Conservation (phyloP, 768 basidiomycete species). For the Lactarius evosmus region DNA sequence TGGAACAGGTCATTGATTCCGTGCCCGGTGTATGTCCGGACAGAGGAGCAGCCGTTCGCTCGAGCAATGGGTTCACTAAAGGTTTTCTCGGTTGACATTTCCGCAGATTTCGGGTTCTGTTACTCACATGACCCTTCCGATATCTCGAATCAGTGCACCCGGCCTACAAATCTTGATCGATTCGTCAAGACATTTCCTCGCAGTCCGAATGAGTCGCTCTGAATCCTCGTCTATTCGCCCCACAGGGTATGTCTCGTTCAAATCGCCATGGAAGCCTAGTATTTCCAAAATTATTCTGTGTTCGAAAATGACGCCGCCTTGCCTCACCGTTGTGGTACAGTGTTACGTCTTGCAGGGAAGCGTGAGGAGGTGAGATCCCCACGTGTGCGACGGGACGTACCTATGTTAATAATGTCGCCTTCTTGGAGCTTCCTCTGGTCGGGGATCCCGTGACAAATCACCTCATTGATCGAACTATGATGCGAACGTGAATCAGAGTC, state of each 20-base stretch:
- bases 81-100: not conserved
- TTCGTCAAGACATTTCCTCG: slow-evolving; percentile 81
- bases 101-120: slow-evolving; percentile 26
- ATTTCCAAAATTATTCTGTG: not conserved
- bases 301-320: slow-evolving; percentile 10
- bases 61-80: slow-evolving; percentile 80
- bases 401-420: slow-evolving; percentile 96
- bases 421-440: slow-evolving; percentile 79
- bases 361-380: slow-evolving; percentile 18
- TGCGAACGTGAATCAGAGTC: not conserved
- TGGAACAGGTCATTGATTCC: slow-evolving; percentile 89
- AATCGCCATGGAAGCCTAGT: slow-evolving; percentile 84
- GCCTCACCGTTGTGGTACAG: slow-evolving; percentile 70
- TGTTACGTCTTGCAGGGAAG: slow-evolving; percentile 57
- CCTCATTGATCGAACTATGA: slow-evolving; percentile 84
- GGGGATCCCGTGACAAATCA: slow-evolving; percentile 96
- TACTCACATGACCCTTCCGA: slow-evolving; percentile 81
- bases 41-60: slow-evolving; percentile 81
- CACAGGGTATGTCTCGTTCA: slow-evolving; percentile 92
- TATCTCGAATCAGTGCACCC: slow-evolving; percentile 82
- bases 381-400: slow-evolving; percentile 39
- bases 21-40: slow-evolving; percentile 89
- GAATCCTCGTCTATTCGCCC: slow-evolving; percentile 83
- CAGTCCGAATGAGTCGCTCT: slow-evolving; percentile 73
- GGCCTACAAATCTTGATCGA: slow-evolving; percentile 94